Percentiles rank a stretch among this genome's conserved stretches.
Conservation (phyloP, 306 rosid genomes). For the Vicia faba region DNA sequence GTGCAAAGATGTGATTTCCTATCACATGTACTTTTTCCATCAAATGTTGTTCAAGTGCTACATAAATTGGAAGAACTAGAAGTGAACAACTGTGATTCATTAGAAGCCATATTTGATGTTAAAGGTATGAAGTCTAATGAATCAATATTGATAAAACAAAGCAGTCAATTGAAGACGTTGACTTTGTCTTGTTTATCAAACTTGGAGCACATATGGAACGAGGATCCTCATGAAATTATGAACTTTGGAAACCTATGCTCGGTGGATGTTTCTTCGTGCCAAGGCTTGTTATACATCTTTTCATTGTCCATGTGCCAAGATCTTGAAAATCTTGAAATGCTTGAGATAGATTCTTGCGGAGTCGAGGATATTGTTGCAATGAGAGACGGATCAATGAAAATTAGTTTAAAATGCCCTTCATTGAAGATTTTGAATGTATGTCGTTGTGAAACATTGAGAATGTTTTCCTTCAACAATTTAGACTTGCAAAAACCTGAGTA, state of each 20-base stretch:
- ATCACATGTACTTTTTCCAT: slow-evolving; percentile 14
- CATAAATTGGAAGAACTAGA: neutral
- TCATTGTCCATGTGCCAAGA: neutral
- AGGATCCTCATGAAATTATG: neutral
- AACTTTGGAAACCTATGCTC: slow-evolving; percentile 1
- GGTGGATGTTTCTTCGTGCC: neutral
- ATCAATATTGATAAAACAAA: neutral
- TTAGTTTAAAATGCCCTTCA: neutral
- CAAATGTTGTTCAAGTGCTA: neutral
- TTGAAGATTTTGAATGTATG: neutral
- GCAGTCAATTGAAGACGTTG: neutral
- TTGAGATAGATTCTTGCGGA: neutral
- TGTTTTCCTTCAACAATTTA: slow-evolving; percentile 1
- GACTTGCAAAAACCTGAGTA: neutral
- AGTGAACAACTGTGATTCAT: slow-evolving; percentile 17
- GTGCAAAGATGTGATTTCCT: slow-evolving; percentile 19
- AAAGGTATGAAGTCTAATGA: neutral
- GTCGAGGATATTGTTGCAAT: neutral
- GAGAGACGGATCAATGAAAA: neutral
- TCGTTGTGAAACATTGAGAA: slow-evolving; percentile 9
- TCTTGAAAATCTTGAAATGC: neutral
- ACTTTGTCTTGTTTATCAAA: neutral
- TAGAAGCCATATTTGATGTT: neutral
- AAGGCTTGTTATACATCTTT: neutral
- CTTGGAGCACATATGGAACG: neutral